phyloP scores from a whole-genome alignment of 2,329 filamentous ascomycete genomes.

The Aspergillus eucalypticola region DNA sequence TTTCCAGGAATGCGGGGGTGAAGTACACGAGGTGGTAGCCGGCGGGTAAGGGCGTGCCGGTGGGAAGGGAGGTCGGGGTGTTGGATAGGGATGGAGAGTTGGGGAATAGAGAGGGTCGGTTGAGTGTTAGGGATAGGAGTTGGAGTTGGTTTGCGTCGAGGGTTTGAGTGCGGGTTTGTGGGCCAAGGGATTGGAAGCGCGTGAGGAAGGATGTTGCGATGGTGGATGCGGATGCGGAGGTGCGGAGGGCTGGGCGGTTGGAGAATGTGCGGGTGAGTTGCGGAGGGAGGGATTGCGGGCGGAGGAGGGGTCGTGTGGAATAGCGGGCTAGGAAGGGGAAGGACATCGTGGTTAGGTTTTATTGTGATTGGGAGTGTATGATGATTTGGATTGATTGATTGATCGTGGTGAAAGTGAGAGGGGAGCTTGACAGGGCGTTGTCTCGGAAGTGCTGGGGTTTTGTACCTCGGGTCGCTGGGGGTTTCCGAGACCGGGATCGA shows the following conservation, averaged over 20 bases:
- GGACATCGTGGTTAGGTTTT: slow-evolving; percentile 4
- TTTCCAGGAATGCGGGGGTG: slow-evolving; percentile 58
- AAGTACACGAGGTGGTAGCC: slow-evolving; percentile 67
- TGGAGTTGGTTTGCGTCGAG: slow-evolving; percentile 66
- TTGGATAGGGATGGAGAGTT: slow-evolving; percentile 42
- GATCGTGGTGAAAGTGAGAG: neutral
- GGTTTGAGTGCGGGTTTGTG: slow-evolving; percentile 50
- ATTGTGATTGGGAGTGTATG: no score
- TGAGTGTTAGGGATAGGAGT: slow-evolving; percentile 61
- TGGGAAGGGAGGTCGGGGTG: slow-evolving; percentile 33
- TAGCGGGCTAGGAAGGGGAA: neutral
- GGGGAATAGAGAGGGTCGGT: slow-evolving; percentile 49
- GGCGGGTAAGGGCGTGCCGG: slow-evolving; percentile 55
- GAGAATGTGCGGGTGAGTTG: slow-evolving; percentile 17
- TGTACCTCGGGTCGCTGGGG: neutral
- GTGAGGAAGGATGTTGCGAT: slow-evolving; percentile 45
- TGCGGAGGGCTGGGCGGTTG: slow-evolving; percentile 9
- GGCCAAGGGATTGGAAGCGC: slow-evolving; percentile 44
- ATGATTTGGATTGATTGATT: no score
- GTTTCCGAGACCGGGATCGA: slow-evolving; percentile 5
- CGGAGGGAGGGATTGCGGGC: neutral
- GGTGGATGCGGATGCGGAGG: slow-evolving; percentile 31
- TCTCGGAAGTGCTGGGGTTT: neutral
- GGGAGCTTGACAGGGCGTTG: neutral
- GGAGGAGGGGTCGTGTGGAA: neutral